Evolutionary conservation across 139 green algal genomes (phyloP).

Genomic region (Chlorella vulgaris): DNA sequence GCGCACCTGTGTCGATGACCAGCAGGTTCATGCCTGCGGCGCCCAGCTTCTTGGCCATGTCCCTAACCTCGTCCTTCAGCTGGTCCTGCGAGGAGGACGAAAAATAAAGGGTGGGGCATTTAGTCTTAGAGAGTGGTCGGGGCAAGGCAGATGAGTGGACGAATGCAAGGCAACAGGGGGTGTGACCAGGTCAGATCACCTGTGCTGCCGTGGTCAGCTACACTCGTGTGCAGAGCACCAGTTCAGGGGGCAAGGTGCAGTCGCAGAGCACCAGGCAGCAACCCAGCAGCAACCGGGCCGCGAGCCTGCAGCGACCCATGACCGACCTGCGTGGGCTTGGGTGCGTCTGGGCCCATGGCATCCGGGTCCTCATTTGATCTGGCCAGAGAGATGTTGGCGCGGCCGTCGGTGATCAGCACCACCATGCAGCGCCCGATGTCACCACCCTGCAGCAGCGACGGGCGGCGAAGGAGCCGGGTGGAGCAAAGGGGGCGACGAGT

Average conservation of each 20-base stretch:
- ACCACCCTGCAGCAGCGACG: conserved; percentile 55
- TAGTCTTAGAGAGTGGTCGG: no score
- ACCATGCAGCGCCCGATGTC: conserved; percentile 96
- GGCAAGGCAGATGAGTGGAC: no score
- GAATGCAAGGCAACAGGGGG: neutral
- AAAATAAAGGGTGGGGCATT: no score
- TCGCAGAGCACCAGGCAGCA: neutral
- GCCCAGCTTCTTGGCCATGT: conserved; percentile 88
- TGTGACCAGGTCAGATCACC: neutral
- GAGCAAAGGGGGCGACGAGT: neutral
- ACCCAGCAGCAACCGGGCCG: neutral
- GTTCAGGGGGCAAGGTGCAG: neutral
- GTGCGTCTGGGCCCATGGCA: conserved; percentile 80
- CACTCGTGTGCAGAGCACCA: neutral
- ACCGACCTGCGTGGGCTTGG: conserved; percentile 63
- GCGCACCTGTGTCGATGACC: conserved; percentile 96
- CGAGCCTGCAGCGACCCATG: neutral
- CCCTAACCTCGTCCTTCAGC: conserved; percentile 80
- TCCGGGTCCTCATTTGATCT: conserved; percentile 94
- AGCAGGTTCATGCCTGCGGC: conserved; percentile 85
- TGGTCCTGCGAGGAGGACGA: conserved; percentile 38
- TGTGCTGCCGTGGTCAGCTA: neutral
- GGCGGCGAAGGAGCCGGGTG: neutral
- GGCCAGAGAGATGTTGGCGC: conserved; percentile 93
- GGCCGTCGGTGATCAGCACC: conserved; percentile 97